Evolutionary conservation across 352 stramenopile genomes (phyloP).

Genomic region (Pythium volutum): DNA sequence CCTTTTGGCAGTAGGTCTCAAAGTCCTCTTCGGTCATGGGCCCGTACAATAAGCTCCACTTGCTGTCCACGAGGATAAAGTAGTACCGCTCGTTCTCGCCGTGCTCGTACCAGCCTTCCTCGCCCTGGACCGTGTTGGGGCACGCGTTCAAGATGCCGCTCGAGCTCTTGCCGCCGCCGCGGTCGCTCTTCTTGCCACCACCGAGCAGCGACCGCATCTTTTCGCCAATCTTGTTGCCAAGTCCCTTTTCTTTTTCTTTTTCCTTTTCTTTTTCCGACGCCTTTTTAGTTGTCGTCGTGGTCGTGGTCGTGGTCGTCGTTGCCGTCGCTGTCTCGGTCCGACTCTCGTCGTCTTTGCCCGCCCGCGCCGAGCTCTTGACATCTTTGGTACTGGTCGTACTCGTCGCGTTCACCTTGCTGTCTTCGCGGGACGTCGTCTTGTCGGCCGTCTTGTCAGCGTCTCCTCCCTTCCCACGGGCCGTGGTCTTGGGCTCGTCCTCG

Average conservation of each 20-base stretch:
- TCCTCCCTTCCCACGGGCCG: background rate
- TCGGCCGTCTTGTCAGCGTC: slow-evolving; percentile 20
- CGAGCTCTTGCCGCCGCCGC: slow-evolving; percentile 50
- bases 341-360: slow-evolving; percentile 52
- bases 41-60: slow-evolving; percentile 84
- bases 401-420: slow-evolving; percentile 15
- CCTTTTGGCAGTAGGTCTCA: slow-evolving; percentile 70
- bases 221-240: slow-evolving; percentile 78
- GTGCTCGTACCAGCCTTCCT: slow-evolving; percentile 88
- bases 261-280: background rate
- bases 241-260: slow-evolving; percentile 9
- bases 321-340: slow-evolving; percentile 29
- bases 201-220: slow-evolving; percentile 80
- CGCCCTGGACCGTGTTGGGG: slow-evolving; percentile 69
- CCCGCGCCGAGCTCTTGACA: slow-evolving; percentile 12
- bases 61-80: slow-evolving; percentile 76
- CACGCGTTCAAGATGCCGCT: slow-evolving; percentile 83
- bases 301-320: background rate
- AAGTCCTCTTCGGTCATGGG: slow-evolving; percentile 86
- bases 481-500: slow-evolving; percentile 34
- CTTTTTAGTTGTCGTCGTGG: slow-evolving; percentile 21
- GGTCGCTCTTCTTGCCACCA: slow-evolving; percentile 66
- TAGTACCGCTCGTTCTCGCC: slow-evolving; percentile 87
- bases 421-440: slow-evolving; percentile 13
- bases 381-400: slow-evolving; percentile 19